These are phyloP conservation scores for Trametes sanguinea DNA, from an alignment of 768 basidiomycete genomes.

Conservation along the genomic window DNA sequence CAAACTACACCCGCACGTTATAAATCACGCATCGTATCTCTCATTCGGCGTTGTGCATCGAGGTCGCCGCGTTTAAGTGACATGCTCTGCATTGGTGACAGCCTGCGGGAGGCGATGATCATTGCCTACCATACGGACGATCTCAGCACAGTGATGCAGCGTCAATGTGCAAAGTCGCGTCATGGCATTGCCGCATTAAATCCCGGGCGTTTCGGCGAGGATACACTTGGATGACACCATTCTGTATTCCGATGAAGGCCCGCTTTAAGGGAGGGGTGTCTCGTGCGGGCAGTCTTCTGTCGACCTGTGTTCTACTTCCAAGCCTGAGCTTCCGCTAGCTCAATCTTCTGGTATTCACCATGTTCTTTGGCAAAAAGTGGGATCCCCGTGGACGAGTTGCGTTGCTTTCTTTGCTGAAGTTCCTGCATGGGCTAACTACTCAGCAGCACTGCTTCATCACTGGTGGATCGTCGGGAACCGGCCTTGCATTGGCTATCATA, in stretches of 20 bases:
- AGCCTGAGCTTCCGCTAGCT: background rate
- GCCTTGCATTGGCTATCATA: slow-evolving; percentile 68
- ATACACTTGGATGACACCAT: background rate
- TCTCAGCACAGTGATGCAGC: background rate
- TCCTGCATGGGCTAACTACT: background rate
- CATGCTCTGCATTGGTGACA: no score
- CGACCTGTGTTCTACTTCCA: no score
- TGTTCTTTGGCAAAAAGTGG: slow-evolving; percentile 32
- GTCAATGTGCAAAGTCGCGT: background rate
- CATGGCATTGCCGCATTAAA: background rate
- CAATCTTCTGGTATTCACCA: background rate
- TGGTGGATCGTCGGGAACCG: slow-evolving; percentile 81
- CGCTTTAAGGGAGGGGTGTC: no score
- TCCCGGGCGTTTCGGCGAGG: background rate
- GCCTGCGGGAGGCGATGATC: no score
- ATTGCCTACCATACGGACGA: background rate
- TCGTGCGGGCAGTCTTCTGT: no score
- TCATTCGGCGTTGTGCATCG: no score
- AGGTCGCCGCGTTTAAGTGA: no score
- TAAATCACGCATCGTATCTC: no score
- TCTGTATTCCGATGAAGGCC: background rate
- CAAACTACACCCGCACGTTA: no score
- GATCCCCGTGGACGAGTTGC: slow-evolving; percentile 22
- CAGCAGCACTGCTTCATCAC: slow-evolving; percentile 81
- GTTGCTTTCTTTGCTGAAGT: background rate